These are phyloP conservation scores for Kuraishia borneana DNA, from an alignment of 805 yeast species.

Conservation along the genomic window DNA sequence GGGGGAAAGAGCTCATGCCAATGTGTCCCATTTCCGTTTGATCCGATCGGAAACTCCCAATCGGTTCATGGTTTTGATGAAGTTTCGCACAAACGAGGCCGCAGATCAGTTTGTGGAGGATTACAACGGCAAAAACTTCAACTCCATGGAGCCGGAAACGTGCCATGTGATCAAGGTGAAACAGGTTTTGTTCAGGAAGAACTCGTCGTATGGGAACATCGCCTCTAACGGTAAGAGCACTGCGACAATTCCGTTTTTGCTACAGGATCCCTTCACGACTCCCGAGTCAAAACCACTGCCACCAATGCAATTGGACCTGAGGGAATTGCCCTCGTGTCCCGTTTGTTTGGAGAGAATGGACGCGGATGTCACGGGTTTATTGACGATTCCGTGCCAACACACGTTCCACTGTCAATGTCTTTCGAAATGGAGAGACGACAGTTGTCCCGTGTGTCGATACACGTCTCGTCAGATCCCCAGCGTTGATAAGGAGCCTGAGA, in stretches of 20 bases:
- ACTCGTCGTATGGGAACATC: not conserved
- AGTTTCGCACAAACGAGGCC: constrained; percentile 43
- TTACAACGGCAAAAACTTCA: constrained; percentile 67
- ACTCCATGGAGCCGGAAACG: constrained; percentile 79
- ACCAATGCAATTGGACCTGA: constrained; percentile 7
- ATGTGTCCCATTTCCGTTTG: constrained; percentile 62
- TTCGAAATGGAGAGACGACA: constrained; percentile 80
- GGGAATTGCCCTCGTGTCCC: constrained; percentile 84
- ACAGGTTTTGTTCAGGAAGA: constrained; percentile 34
- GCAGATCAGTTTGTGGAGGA: constrained; percentile 57
- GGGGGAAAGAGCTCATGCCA: constrained; percentile 45
- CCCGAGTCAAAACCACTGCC: constrained; percentile 6
- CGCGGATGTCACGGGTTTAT: constrained; percentile 62
- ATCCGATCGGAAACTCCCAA: constrained; percentile 54
- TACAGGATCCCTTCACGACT: constrained; percentile 63
- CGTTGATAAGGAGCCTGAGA: constrained; percentile 17
- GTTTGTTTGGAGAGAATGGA: constrained; percentile 89
- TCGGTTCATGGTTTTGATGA: constrained; percentile 68
- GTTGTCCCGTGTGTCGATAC: constrained; percentile 86
- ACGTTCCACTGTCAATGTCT: constrained; percentile 86
- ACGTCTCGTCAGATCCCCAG: too few relatives aligned
- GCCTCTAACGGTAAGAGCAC: not conserved
- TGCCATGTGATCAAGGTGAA: constrained; percentile 72
- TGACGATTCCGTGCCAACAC: constrained; percentile 88
- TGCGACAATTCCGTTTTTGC: constrained; percentile 47